Base-by-base conservation (phyloP, 805 yeast species). In the Pichia paraexigua region DNA sequence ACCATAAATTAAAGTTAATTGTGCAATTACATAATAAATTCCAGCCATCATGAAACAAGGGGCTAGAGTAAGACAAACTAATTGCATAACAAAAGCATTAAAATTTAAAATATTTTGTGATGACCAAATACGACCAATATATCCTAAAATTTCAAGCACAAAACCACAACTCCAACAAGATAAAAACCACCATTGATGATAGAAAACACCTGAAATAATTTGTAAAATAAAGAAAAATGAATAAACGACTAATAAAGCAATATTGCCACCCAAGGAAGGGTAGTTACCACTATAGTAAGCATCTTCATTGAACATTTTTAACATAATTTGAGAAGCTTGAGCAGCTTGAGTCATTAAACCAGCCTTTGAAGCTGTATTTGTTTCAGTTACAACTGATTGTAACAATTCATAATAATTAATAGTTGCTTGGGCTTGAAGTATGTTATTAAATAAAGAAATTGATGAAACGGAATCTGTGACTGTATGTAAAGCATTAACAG, bases 31-130 rank as follows among this genome's bases (percentile, higher is more conserved):
- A 57, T 76, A 84, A 67, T 89, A 90, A 3, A 89, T 72, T 1
- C 92, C 96, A 5, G 86, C 96, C 87, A 87, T 85, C 44, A 86
- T 71, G 64, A 89, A 85, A 21, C 87, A 88, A 0, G 96, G 96
- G 0, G 88, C 92, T 46, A 89, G 66, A 0, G 92, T 87, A 51
- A 88, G 68, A 59, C 83, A 73, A 50, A 82, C 76, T 56, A 84
- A 76, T 64, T 89, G 95, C 59, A 82, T 67, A 43, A 85, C 61
- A 60, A 74, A 89, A 28, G 73, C 69, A 47, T 73, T 64, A 41
- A 67, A 56, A 39, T 67, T 60, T 17, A 49, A 43, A 47, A 63
- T 52, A 56, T 76, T 62, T 43, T 62, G 56, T 20, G 75, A 72
- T 2, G 83, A 72, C 50, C 76, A 56, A 1, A 75, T 62, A 49